Conservation (phyloP, 352 stramenopile genomes). For the Aphanomyces cochlioides region DNA sequence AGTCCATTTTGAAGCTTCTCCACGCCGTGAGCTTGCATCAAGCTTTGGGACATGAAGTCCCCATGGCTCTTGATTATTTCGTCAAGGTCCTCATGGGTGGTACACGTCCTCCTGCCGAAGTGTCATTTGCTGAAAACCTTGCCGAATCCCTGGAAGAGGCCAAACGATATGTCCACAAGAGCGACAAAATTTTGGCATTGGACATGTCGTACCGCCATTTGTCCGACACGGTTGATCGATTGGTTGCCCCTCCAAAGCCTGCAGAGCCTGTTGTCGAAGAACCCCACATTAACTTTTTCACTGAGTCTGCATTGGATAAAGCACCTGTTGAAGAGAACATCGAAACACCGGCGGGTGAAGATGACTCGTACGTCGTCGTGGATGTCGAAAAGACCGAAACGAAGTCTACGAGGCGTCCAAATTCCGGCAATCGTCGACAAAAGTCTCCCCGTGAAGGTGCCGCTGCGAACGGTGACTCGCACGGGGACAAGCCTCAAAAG, state of each 20-base stretch:
- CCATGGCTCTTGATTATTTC: constrained; percentile 81
- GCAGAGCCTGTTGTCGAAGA: constrained; percentile 40
- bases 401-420: constrained; percentile 9
- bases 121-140: constrained; percentile 77
- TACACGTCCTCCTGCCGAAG: constrained; percentile 65
- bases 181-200: constrained; percentile 69
- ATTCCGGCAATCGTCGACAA: constrained; percentile 23
- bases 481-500: constrained; percentile 27
- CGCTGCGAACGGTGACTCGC: constrained; percentile 1
- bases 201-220: constrained; percentile 66
- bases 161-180: constrained; percentile 60
- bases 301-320: constrained; percentile 59
- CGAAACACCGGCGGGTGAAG: background rate
- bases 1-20: constrained; percentile 69
- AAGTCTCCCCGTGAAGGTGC: constrained; percentile 21
- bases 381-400: background rate
- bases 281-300: constrained; percentile 83
- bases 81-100: constrained; percentile 79
- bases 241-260: constrained; percentile 29
- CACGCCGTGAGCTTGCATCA: constrained; percentile 77
- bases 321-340: background rate
- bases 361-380: background rate
- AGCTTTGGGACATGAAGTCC: constrained; percentile 63
- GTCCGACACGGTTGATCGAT: constrained; percentile 52
- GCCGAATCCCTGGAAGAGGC: constrained; percentile 72